Evolutionary conservation across 2,329 filamentous ascomycete genomes (phyloP).

Genomic region (Aspergillus viridinutans): DNA sequence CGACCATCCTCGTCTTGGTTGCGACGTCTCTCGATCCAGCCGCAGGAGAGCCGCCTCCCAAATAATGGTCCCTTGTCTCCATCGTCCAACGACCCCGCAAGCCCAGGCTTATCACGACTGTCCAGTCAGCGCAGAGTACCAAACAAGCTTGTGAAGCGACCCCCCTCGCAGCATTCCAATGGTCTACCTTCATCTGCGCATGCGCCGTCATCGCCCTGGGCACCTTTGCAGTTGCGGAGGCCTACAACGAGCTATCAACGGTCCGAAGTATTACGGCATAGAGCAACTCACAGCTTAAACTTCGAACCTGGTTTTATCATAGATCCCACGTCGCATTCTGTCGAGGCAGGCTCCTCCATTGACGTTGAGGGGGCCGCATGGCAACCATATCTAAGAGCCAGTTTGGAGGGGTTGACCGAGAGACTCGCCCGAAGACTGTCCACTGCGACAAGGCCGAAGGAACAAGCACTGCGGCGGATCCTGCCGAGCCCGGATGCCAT

Average conservation of each 20-base stretch:
- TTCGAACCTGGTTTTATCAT: slow-evolving; percentile 23
- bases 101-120: slow-evolving; percentile 43
- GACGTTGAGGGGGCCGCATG: slow-evolving; percentile 23
- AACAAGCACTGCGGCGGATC: slow-evolving; percentile 40
- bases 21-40: slow-evolving; percentile 52
- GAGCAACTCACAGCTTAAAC: slow-evolving; percentile 30
- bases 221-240: slow-evolving; percentile 50
- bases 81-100: slow-evolving; percentile 51
- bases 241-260: slow-evolving; percentile 63
- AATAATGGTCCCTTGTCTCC: slow-evolving; percentile 51
- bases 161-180: slow-evolving; percentile 50
- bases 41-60: slow-evolving; percentile 42
- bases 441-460: slow-evolving; percentile 32
- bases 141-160: slow-evolving; percentile 62
- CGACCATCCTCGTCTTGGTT: slow-evolving; percentile 52
- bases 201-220: slow-evolving; percentile 34
- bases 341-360: slow-evolving; percentile 2
- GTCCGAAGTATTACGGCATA: slow-evolving; percentile 50
- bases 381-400: slow-evolving; percentile 38
- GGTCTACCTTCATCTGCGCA: slow-evolving; percentile 32
- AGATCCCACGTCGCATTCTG: slow-evolving; percentile 1
- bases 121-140: slow-evolving; percentile 35
- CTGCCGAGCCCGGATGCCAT: slow-evolving; percentile 40
- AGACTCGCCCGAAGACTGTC: slow-evolving; percentile 40
- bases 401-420: slow-evolving; percentile 20